phyloP scores from a whole-genome alignment of 2,329 filamentous ascomycete genomes.

The Colletotrichum falcatum region DNA sequence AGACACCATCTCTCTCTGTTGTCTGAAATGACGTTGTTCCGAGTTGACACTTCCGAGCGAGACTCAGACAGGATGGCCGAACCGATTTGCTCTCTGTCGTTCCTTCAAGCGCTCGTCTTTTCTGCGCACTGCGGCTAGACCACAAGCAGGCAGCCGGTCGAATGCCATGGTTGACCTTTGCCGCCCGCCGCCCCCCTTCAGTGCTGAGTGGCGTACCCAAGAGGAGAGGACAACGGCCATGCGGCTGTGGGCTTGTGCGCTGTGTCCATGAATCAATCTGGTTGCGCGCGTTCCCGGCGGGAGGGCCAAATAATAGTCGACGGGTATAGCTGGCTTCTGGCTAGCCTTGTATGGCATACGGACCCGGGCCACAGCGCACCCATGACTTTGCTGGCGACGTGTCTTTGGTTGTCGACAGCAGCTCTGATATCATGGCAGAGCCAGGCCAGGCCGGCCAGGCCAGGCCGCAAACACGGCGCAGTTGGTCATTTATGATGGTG shows the following conservation, averaged over 20 bases:
- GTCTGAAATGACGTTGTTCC: conserved; percentile 29
- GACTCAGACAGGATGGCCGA: conserved; percentile 9
- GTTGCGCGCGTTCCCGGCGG: conserved; percentile 35
- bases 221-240: conserved; percentile 31
- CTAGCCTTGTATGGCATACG: conserved; percentile 40
- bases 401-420: conserved; percentile 32
- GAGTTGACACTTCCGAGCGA: conserved; percentile 8
- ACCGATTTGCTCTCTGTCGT: conserved; percentile 9
- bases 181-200: not conserved
- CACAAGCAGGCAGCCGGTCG: conserved; percentile 2
- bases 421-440: conserved; percentile 32
- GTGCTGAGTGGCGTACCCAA: not conserved
- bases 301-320: conserved; percentile 26
- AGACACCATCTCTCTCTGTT: conserved; percentile 10
- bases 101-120: conserved; percentile 5
- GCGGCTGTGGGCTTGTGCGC: conserved; percentile 8
- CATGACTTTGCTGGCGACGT: conserved; percentile 40
- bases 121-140: conserved; percentile 33
- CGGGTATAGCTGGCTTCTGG: conserved; percentile 4
- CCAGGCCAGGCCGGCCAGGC: conserved; percentile 3
- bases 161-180: conserved; percentile 15
- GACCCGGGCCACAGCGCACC: conserved; percentile 33
- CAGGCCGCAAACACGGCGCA: conserved; percentile 19
- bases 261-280: not conserved
- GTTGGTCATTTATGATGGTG: conserved; percentile 25